Conservation (phyloP, 2,329 filamentous ascomycete species). For the Ploettnerulaceae sp. region DNA sequence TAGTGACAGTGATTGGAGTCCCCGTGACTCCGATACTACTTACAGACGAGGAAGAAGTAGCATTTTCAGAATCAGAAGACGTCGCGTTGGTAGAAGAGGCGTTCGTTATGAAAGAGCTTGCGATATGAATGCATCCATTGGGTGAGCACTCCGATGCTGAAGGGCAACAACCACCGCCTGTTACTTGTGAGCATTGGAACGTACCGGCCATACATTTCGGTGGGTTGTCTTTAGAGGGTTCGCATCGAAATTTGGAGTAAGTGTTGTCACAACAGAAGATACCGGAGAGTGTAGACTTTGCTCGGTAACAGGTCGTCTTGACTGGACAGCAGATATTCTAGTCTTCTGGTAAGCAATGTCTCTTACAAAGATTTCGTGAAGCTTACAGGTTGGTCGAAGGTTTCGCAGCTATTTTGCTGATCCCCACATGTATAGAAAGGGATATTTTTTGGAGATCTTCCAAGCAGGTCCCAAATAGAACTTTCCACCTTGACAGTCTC, state of each 20-base stretch:
- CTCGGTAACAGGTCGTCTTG: slow-evolving; percentile 22
- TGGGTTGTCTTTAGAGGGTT: slow-evolving; percentile 15
- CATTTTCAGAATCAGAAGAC: neutral
- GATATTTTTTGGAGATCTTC: slow-evolving; percentile 12
- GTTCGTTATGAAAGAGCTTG: slow-evolving; percentile 10
- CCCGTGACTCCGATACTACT: neutral
- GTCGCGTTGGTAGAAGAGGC: neutral
- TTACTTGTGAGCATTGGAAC: slow-evolving; percentile 25
- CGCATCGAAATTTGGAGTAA: slow-evolving; percentile 16
- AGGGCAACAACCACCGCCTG: slow-evolving; percentile 30
- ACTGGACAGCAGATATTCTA: slow-evolving; percentile 32
- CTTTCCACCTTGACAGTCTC: slow-evolving; percentile 2
- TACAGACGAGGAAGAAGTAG: neutral
- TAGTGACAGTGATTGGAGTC: slow-evolving; percentile 18
- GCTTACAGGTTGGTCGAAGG: slow-evolving; percentile 27
- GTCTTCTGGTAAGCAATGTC: neutral
- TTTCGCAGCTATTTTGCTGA: slow-evolving; percentile 29
- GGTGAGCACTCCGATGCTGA: slow-evolving; percentile 18
- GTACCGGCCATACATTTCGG: slow-evolving; percentile 24
- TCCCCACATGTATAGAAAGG: slow-evolving; percentile 32
- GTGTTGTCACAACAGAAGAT: slow-evolving; percentile 31
- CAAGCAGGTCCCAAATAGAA: neutral
- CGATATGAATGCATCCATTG: slow-evolving; percentile 26
- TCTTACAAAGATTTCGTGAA: neutral
- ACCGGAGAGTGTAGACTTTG: slow-evolving; percentile 23